These are phyloP conservation scores for Sporothrix pallida DNA, from an alignment of 2,329 filamentous ascomycete species.

Conservation along the genomic window DNA sequence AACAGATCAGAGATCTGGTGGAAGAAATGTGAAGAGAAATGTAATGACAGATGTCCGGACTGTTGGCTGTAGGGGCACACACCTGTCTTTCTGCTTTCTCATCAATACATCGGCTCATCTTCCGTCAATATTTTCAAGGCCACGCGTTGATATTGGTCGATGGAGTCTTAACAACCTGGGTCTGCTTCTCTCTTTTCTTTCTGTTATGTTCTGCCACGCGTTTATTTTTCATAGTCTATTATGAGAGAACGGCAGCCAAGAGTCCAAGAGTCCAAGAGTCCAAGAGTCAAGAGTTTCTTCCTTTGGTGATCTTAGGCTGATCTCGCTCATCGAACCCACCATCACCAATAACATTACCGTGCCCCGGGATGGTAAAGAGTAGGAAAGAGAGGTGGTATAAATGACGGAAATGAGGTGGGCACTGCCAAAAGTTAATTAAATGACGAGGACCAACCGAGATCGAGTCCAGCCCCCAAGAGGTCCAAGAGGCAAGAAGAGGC, in stretches of 20 bases:
- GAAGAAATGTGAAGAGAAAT: background rate
- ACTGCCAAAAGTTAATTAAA: background rate
- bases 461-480: background rate
- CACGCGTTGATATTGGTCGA: background rate
- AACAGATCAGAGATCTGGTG: too few species aligned
- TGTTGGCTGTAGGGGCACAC: background rate
- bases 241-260: too few species aligned
- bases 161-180: background rate
- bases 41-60: background rate
- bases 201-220: background rate
- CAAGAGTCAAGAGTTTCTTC: background rate
- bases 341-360: background rate
- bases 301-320: conserved; percentile 6
- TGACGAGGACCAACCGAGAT: background rate
- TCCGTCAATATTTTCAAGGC: background rate
- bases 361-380: background rate
- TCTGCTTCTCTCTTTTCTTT: background rate
- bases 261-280: too few species aligned
- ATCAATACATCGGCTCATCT: background rate
- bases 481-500: too few species aligned
- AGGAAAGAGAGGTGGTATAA: too few species aligned
- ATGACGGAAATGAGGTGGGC: background rate
- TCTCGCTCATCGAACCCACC: background rate
- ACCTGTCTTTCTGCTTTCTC: background rate
- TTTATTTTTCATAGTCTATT: background rate